phyloP scores from a whole-genome alignment of 495 filamentous ascomycete species.

The Penicillium lividum region DNA sequence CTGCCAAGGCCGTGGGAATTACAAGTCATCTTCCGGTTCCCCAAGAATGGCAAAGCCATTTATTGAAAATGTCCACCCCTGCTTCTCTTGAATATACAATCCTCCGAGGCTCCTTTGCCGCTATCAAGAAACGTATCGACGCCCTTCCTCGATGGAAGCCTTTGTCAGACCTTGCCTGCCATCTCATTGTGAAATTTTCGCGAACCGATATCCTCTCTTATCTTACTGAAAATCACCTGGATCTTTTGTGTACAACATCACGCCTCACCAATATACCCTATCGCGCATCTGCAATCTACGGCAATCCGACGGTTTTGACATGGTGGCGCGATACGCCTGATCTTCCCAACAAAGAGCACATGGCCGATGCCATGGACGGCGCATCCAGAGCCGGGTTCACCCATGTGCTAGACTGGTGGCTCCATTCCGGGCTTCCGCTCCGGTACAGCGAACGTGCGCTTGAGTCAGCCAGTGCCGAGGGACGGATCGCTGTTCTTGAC shows the following conservation, averaged over 20 bases:
- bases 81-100: constrained; percentile 77
- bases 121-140: constrained; percentile 67
- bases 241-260: constrained; percentile 80
- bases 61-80: constrained; percentile 50
- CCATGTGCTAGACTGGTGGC: constrained; percentile 90
- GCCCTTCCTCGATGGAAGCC: constrained; percentile 67
- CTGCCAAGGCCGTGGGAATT: constrained; percentile 75
- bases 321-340: constrained; percentile 83
- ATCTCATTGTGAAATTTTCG: constrained; percentile 88
- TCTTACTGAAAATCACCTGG: constrained; percentile 73
- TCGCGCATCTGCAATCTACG: constrained; percentile 82
- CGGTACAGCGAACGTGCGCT: constrained; percentile 84
- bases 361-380: constrained; percentile 78
- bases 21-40: constrained; percentile 75
- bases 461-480: constrained; percentile 80
- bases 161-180: constrained; percentile 76
- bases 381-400: constrained; percentile 81
- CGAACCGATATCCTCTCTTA: constrained; percentile 76
- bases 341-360: constrained; percentile 77
- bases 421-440: constrained; percentile 71
- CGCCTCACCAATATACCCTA: constrained; percentile 79
- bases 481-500: constrained; percentile 78
- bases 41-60: constrained; percentile 65
- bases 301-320: constrained; percentile 78
- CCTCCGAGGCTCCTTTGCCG: constrained; percentile 65